A percentile compares a stretch with the other conserved stretches of the same genome.
phyloP scores from a whole-genome alignment of 495 filamentous ascomycete genomes.

The Neurospora pannonica region DNA sequence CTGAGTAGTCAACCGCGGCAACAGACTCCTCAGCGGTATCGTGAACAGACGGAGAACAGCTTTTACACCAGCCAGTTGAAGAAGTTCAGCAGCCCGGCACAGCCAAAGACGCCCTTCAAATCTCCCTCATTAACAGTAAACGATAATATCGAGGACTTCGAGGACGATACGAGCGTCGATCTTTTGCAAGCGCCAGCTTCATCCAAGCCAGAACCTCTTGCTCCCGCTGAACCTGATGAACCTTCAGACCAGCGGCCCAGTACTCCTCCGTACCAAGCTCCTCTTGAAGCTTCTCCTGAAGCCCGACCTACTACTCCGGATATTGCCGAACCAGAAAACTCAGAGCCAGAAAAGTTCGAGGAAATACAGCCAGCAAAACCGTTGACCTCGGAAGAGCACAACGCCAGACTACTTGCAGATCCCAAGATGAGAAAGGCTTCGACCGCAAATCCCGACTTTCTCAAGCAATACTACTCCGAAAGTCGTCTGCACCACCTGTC shows the following conservation, averaged over 20 bases:
- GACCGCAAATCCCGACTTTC: constrained; percentile 80
- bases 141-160: constrained; percentile 8
- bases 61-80: constrained; percentile 71
- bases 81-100: constrained; percentile 21
- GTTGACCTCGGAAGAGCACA: constrained; percentile 86
- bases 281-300: background rate
- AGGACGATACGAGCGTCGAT: constrained; percentile 15
- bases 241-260: background rate
- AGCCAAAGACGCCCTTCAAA: constrained; percentile 1
- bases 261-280: background rate
- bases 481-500: constrained; percentile 91
- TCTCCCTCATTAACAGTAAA: background rate
- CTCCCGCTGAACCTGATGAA: background rate
- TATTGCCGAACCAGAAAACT: background rate
- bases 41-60: constrained; percentile 63
- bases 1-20: constrained; percentile 31
- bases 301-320: background rate
- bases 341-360: constrained; percentile 8
- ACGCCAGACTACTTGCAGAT: constrained; percentile 68
- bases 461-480: constrained; percentile 89
- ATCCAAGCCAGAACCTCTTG: background rate
- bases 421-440: constrained; percentile 77
- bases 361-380: constrained; percentile 10
- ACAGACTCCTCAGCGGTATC: constrained; percentile 48
- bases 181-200: constrained; percentile 1